Conservation (phyloP, 306 rosid species). For the Cercis canadensis region DNA sequence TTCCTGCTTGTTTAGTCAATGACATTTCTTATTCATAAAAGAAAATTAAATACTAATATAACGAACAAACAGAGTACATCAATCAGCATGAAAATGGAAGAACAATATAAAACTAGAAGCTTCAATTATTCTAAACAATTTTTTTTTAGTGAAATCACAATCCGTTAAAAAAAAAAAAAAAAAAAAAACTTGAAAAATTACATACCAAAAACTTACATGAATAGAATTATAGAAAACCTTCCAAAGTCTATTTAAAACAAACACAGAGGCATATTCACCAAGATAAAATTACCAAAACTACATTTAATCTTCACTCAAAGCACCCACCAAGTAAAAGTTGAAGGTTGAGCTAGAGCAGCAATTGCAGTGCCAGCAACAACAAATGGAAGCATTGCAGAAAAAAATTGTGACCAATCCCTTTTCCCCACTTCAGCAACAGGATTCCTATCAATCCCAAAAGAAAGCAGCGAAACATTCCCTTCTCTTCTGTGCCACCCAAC, state of each 20-base stretch:
- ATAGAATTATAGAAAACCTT: background rate
- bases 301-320: background rate
- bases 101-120: background rate
- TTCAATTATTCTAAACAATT: background rate
- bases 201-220: background rate
- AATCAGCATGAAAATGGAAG: background rate
- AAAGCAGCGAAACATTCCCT: slow-evolving; percentile 60
- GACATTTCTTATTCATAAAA: background rate
- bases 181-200: background rate
- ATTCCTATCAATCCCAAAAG: slow-evolving; percentile 59
- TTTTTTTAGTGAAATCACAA: background rate
- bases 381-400: slow-evolving; percentile 93
- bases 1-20: too few relatives aligned
- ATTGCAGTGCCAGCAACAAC: slow-evolving; percentile 90
- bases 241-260: background rate
- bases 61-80: background rate
- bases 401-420: slow-evolving; percentile 65
- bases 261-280: background rate
- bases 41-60: background rate
- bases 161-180: background rate
- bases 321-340: slow-evolving; percentile 88
- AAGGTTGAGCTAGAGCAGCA: slow-evolving; percentile 85
- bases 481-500: slow-evolving; percentile 50
- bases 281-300: background rate
- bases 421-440: slow-evolving; percentile 36